A percentile compares a stretch with the other conserved stretches of the same genome.
Conservation (phyloP, 495 filamentous ascomycete genomes). For the Podospora appendiculata region DNA sequence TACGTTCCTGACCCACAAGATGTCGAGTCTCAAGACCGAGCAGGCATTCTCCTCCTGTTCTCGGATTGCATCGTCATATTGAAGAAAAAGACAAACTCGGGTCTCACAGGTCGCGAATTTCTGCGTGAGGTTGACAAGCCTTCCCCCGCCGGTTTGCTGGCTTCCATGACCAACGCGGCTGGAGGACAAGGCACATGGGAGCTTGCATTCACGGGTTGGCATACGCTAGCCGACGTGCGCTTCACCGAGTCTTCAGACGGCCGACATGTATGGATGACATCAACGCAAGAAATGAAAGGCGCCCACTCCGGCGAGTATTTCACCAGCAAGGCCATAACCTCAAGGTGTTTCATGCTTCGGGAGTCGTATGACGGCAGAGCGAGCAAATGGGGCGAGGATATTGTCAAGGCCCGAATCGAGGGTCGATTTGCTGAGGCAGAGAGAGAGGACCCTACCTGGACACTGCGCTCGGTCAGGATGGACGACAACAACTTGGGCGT, state of each 20-base stretch:
- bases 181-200: conserved; percentile 47
- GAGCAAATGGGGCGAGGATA: conserved; percentile 71
- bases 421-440: conserved; percentile 71
- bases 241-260: conserved; percentile 74
- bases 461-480: conserved; percentile 57
- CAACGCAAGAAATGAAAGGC: conserved; percentile 48
- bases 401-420: conserved; percentile 79
- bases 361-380: conserved; percentile 77
- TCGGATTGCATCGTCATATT: conserved; percentile 73
- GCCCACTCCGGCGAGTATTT: conserved; percentile 38
- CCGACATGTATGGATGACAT: conserved; percentile 62
- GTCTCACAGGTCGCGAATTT: conserved; percentile 66
- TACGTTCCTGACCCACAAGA: conserved; percentile 32
- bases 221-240: conserved; percentile 59
- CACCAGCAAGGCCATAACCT: conserved; percentile 40
- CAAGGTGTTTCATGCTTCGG: conserved; percentile 56
- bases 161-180: conserved; percentile 47
- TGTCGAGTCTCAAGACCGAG: conserved; percentile 26
- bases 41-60: conserved; percentile 76
- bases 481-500: conserved; percentile 55
- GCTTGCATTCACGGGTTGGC: conserved; percentile 65
- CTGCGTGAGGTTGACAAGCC: conserved; percentile 77
- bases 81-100: conserved; percentile 52
- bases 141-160: conserved; percentile 47
- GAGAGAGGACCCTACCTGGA: conserved; percentile 73